These are phyloP conservation scores for Leucaena leucocephala DNA, from an alignment of 306 rosid species.

Conservation along the genomic window DNA sequence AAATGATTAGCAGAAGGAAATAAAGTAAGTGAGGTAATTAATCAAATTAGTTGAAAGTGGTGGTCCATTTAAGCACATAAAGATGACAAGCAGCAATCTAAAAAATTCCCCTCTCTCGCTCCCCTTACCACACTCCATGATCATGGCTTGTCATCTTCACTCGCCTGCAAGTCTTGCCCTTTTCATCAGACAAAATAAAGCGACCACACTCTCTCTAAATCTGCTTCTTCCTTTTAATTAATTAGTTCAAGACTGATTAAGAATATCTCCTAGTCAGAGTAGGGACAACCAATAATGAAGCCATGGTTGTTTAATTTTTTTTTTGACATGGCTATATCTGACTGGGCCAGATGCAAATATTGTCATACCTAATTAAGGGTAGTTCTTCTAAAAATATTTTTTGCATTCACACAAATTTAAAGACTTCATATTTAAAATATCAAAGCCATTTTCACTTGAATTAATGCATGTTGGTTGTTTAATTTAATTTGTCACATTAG, in stretches of 20 bases:
- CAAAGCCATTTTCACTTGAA: too few relatives aligned
- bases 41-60: slow-evolving; percentile 44
- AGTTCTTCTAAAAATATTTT: too few relatives aligned
- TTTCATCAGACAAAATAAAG: slow-evolving; percentile 57
- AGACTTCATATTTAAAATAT: too few relatives aligned
- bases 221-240: not conserved
- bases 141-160: slow-evolving; percentile 48
- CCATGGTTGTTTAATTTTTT: not conserved
- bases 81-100: slow-evolving; percentile 35
- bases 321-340: too few relatives aligned
- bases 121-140: too few relatives aligned
- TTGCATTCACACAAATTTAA: too few relatives aligned
- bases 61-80: slow-evolving; percentile 46
- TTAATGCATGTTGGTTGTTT: too few relatives aligned
- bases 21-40: slow-evolving; percentile 7
- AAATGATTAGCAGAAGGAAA: not conserved
- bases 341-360: too few relatives aligned
- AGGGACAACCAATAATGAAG: not conserved
- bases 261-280: not conserved
- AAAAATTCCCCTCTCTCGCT: not conserved
- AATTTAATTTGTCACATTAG: too few relatives aligned
- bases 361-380: too few relatives aligned
- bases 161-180: slow-evolving; percentile 72
- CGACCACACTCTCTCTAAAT: not conserved
- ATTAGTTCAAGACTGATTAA: not conserved